Percentiles rank a stretch among this genome's conserved stretches.
Conservation (phyloP, 2,329 filamentous ascomycete species). For the Onygenales sp. region DNA sequence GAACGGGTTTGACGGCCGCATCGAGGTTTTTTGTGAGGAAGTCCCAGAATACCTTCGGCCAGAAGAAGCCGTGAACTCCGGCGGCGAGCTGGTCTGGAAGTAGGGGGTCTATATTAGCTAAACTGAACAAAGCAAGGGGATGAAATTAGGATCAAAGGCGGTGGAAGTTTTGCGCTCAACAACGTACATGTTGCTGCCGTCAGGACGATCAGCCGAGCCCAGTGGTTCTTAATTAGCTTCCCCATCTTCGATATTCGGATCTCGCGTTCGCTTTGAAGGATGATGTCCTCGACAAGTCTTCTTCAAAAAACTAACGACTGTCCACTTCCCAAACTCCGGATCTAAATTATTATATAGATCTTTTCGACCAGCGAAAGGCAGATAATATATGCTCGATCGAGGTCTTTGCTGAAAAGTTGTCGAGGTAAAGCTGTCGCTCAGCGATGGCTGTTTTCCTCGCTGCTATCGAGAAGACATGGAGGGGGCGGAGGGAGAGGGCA, state of each 20-base stretch:
- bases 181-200: conserved; percentile 66
- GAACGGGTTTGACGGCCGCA: conserved; percentile 74
- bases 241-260: conserved; percentile 53
- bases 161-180: not conserved
- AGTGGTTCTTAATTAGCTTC: conserved; percentile 98
- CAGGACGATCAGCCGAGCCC: conserved; percentile 87
- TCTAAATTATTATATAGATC: not conserved
- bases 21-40: conserved; percentile 88
- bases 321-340: not conserved
- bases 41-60: conserved; percentile 98
- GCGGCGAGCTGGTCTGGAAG: conserved; percentile 72
- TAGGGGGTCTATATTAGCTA: conserved; percentile 1
- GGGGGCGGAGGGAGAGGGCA: not conserved
- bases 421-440: conserved; percentile 7
- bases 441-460: conserved; percentile 5
- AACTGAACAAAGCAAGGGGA: not conserved
- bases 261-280: not conserved
- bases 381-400: not conserved
- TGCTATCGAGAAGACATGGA: conserved; percentile 1
- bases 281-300: not conserved
- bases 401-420: not conserved
- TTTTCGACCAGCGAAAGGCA: conserved; percentile 21
- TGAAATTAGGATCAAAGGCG: not conserved
- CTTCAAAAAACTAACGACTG: not conserved
- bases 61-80: conserved; percentile 82